Base-by-base conservation (phyloP, 257 asterid genomes). In the Solanum sparsipilum region DNA sequence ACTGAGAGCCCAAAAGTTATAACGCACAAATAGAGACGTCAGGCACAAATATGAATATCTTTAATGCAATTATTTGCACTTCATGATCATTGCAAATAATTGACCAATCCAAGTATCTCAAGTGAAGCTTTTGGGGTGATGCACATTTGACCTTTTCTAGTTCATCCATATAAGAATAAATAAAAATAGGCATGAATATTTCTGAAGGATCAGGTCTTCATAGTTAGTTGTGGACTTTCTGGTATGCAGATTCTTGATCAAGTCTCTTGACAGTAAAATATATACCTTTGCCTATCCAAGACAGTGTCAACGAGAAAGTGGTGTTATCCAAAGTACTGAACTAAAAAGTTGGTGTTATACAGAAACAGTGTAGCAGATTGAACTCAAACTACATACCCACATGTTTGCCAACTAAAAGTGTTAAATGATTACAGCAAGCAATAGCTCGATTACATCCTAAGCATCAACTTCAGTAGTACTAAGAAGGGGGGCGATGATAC, bases 401-500 rank as follows among this genome's bases (percentile, higher is more conserved):
- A 81, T 81, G 44, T 48, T 44, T 9, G 38, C 16, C 67, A 27
- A 44, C 85, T 13, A 79, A 27, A 27, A 79, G 67, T 79, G 36
- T 27, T 27, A 56, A 20, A 56, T 79, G 34, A 79, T 48, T 29
- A 25, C 85, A 27, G 16, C 68, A 46, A 46, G 70, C 29, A 81
- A 44, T 7, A 46, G 6, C 70, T 29, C 41, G n/a, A 81, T 81
- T 81, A 81, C 85, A 48, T 48, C 41, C 70, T 48, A 82, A 82
- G 70, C 18, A 82, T 72, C 32, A 38, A 87, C 39, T 34, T 89
- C 84, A 25, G 86, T 78, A 81, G 89, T 60, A 29, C 21, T 86
- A 73, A 97, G 95, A 79, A 97, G 94, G 84, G 99, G 99, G 83
- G 98, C 73, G 81, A 84, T 90, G 74, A 93, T 91, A 5, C 92